Percentiles rank a stretch among this genome's conserved stretches.
Evolutionary conservation across 192 early-diverging fungal genomes (phyloP).

Genomic region (Backusella westeae): DNA sequence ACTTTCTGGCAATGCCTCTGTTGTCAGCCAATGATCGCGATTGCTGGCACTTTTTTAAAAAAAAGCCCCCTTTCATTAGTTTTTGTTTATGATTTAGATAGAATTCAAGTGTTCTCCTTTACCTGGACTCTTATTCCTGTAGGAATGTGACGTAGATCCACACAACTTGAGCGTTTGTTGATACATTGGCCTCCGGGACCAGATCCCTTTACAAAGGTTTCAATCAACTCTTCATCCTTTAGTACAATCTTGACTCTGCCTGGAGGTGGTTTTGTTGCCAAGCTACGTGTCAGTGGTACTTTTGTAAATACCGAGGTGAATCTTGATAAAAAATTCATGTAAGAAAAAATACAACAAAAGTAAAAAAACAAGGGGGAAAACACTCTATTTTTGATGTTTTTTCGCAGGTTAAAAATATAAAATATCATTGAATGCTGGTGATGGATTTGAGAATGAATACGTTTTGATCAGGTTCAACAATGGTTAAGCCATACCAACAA

Average conservation of each 20-base stretch:
- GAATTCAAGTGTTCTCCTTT: not conserved
- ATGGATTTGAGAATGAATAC: not conserved
- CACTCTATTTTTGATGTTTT: not conserved
- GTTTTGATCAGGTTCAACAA: not conserved
- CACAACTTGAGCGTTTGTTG: constrained; percentile 76
- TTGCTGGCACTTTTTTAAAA: constrained; percentile 62
- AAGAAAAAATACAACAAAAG: not conserved
- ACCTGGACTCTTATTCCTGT: constrained; percentile 64
- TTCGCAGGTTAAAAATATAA: not conserved
- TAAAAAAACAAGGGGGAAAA: not conserved
- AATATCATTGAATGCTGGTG: not conserved
- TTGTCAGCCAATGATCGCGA: constrained; percentile 72
- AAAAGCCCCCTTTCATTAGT: not conserved
- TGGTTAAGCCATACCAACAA: not conserved
- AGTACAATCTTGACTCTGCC: constrained; percentile 50
- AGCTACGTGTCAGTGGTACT: not conserved
- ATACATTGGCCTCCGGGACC: constrained; percentile 82
- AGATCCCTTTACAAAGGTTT: constrained; percentile 73
- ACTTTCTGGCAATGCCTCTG: constrained; percentile 65
- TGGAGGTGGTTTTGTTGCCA: constrained; percentile 6
- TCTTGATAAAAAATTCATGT: not conserved
- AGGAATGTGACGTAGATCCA: constrained; percentile 69
- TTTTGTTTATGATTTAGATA: not conserved
- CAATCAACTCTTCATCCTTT: constrained; percentile 66
- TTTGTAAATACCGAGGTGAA: not conserved